These are phyloP conservation scores for Bromus sterilis DNA, from an alignment of 176 grass and related monocot species.

Conservation along the genomic window DNA sequence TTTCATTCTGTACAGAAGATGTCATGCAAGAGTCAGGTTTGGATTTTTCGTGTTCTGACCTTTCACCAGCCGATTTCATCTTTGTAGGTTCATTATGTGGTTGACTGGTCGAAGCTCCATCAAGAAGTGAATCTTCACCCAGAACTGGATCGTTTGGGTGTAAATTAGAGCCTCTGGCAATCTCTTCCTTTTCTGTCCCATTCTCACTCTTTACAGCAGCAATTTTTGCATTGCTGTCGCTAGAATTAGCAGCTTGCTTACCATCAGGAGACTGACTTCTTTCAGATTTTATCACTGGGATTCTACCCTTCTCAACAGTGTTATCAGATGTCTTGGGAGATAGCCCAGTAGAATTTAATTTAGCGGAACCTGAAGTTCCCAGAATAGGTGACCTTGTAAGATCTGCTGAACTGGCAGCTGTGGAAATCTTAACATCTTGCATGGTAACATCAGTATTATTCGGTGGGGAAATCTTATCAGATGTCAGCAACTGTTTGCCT, in stretches of 20 bases:
- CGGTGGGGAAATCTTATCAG: background rate
- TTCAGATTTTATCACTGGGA: conserved; percentile 18
- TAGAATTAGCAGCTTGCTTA: conserved; percentile 20
- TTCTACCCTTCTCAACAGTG: conserved; percentile 18
- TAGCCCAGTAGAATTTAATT: conserved; percentile 1
- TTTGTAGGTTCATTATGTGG: background rate
- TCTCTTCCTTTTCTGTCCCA: conserved; percentile 28
- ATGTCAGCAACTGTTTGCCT: conserved; percentile 18
- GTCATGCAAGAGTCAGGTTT: conserved; percentile 24
- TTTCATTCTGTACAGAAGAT: conserved; percentile 35
- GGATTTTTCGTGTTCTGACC: conserved; percentile 28
- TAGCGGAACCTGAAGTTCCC: conserved; percentile 17
- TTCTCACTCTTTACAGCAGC: conserved; percentile 19
- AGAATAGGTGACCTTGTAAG: background rate
- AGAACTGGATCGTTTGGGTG: conserved; percentile 5
- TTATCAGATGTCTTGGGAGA: background rate
- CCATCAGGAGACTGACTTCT: conserved; percentile 14
- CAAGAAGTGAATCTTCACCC: conserved; percentile 18
- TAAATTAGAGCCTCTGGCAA: conserved; percentile 16
- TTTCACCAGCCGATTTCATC: conserved; percentile 18
- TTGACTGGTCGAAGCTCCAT: conserved; percentile 34
- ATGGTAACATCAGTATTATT: background rate
- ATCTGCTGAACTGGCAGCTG: conserved; percentile 9
- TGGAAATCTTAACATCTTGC: background rate
- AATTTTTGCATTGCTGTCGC: conserved; percentile 7